A percentile compares a stretch with the other conserved stretches of the same genome.
Conservation (phyloP, 352 stramenopile genomes). For the Achlya hypogyna region DNA sequence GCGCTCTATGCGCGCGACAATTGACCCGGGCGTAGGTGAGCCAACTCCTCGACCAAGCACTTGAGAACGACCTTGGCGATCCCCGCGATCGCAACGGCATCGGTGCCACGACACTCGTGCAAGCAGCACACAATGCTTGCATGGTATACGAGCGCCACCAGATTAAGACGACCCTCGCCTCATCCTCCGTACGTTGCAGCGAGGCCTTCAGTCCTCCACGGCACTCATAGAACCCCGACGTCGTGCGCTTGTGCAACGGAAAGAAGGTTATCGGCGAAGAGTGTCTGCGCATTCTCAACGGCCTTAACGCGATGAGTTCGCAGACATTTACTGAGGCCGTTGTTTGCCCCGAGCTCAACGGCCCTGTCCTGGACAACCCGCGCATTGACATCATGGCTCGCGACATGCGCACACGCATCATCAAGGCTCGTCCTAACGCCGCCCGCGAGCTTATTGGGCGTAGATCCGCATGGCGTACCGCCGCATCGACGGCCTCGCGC, state of each 20-base stretch:
- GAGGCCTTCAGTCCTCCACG: background rate
- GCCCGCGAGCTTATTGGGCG: background rate
- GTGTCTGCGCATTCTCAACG: constrained; percentile 13
- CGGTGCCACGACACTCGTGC: constrained; percentile 10
- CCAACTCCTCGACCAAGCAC: background rate
- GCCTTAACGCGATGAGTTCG: constrained; percentile 2
- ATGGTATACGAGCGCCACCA: constrained; percentile 8
- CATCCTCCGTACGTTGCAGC: too few relatives aligned
- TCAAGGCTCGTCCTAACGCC: background rate
- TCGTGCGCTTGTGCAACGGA: constrained; percentile 13
- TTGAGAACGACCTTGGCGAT: constrained; percentile 7
- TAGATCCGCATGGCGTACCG: constrained; percentile 17
- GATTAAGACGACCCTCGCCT: background rate
- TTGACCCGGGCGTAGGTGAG: background rate
- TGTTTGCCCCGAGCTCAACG: background rate
- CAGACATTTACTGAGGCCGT: constrained; percentile 1
- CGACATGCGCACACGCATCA: constrained; percentile 12
- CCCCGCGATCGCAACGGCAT: constrained; percentile 5
- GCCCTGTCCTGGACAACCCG: constrained; percentile 3
- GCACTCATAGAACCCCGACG: constrained; percentile 6
- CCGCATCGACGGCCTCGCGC: background rate
- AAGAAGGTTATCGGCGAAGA: constrained; percentile 13
- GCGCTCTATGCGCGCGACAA: background rate
- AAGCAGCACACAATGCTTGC: constrained; percentile 9
- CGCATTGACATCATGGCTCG: constrained; percentile 8